Conservation (phyloP, 2,329 filamentous ascomycete genomes). For the Salinomyces thailandicus region DNA sequence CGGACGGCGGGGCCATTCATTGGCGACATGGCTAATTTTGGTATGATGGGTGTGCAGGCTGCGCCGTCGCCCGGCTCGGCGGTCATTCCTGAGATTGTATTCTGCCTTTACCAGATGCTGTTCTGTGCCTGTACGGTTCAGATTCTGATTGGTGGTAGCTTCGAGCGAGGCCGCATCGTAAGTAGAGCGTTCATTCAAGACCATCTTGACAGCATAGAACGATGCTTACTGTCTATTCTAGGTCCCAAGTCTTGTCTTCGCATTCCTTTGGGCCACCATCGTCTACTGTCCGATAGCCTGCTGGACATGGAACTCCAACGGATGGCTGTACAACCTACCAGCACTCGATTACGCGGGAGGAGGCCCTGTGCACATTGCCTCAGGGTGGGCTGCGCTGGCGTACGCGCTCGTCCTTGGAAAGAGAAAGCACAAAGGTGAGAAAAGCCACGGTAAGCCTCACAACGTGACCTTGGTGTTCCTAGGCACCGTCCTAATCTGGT, state of each 20-base stretch:
- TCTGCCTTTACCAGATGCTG: constrained; percentile 55
- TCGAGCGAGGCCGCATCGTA: constrained; percentile 53
- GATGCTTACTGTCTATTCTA: background rate
- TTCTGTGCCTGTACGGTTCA: constrained; percentile 54
- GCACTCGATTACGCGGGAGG: constrained; percentile 52
- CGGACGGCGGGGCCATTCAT: constrained; percentile 52
- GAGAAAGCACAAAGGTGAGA: constrained; percentile 40
- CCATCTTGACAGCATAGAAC: background rate
- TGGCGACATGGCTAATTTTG: constrained; percentile 51
- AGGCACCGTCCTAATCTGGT: constrained; percentile 56
- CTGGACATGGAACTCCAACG: constrained; percentile 58
- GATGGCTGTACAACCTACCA: constrained; percentile 53
- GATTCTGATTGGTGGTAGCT: constrained; percentile 55
- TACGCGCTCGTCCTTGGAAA: constrained; percentile 55
- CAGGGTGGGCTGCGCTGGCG: constrained; percentile 52
- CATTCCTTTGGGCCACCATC: constrained; percentile 28
- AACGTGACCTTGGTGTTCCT: constrained; percentile 55
- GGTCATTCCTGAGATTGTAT: constrained; percentile 51
- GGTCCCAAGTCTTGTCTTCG: background rate
- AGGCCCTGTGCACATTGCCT: constrained; percentile 55
- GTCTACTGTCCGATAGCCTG: constrained; percentile 54
- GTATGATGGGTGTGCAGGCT: constrained; percentile 49
- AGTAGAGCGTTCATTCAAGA: background rate
- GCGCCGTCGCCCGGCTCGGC: constrained; percentile 47
- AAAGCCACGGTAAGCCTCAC: constrained; percentile 46